Evolutionary conservation across 176 grass and related monocot genomes (phyloP).

Genomic region (Eragrostis curvula): DNA sequence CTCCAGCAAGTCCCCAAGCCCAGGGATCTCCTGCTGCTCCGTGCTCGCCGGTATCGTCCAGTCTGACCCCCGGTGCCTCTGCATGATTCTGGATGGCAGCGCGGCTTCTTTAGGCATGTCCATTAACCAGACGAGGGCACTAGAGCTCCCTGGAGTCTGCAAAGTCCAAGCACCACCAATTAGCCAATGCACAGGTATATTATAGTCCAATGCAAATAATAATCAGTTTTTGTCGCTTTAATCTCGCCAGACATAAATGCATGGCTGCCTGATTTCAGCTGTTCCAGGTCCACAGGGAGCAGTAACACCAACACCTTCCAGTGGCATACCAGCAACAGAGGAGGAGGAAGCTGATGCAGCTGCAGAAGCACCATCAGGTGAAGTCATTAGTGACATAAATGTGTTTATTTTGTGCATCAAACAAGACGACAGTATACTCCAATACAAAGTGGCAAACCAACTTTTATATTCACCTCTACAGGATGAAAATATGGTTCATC

Average conservation of each 20-base stretch:
- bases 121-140: constrained; percentile 73
- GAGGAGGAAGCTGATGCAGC: constrained; percentile 1
- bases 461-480: background rate
- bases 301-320: constrained; percentile 20
- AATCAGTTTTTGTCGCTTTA: background rate
- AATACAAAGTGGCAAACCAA: constrained; percentile 22
- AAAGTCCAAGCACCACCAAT: constrained; percentile 64
- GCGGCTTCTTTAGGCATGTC: constrained; percentile 57
- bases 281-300: constrained; percentile 1
- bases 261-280: background rate
- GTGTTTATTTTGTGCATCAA: constrained; percentile 7
- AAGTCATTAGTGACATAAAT: constrained; percentile 21
- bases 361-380: constrained; percentile 44
- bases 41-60: constrained; percentile 60
- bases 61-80: constrained; percentile 82
- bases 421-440: background rate
- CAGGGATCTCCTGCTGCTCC: constrained; percentile 71
- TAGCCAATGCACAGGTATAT: constrained; percentile 70
- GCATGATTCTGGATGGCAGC: constrained; percentile 61
- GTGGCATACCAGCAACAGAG: background rate
- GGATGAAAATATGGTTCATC: background rate
- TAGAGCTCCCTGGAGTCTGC: constrained; percentile 64
- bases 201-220: background rate
- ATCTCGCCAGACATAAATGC: background rate
- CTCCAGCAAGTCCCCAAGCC: constrained; percentile 42